A percentile compares a stretch with the other conserved stretches of the same genome.
Conservation (phyloP, 1,284 basidiomycete genomes). For the Ustilago vetiveriae region DNA sequence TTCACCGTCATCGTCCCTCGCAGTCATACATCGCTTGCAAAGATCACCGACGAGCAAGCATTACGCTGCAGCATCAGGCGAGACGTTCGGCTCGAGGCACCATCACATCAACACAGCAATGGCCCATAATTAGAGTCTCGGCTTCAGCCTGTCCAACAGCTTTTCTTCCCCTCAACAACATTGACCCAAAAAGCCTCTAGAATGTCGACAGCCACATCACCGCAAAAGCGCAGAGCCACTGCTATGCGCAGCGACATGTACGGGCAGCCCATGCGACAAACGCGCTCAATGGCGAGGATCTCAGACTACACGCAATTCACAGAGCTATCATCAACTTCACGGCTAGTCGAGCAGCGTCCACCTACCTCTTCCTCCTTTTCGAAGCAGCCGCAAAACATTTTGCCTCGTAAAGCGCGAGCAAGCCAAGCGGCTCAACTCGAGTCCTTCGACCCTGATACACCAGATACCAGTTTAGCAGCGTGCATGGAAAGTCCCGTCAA, state of each 20-base stretch:
- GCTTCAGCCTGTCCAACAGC: too few species aligned
- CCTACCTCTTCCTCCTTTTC: constrained; percentile 12
- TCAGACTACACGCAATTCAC: constrained; percentile 19
- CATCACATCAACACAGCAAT: background rate
- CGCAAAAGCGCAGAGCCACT: constrained; percentile 35
- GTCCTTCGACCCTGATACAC: constrained; percentile 32
- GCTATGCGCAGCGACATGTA: constrained; percentile 13
- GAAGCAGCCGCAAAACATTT: constrained; percentile 4
- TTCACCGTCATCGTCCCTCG: too few species aligned
- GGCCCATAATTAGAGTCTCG: background rate
- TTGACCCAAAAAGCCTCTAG: background rate
- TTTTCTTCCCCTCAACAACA: background rate
- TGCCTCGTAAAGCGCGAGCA: constrained; percentile 22
- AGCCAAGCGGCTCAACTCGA: constrained; percentile 23
- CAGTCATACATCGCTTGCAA: background rate
- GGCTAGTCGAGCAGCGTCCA: constrained; percentile 1
- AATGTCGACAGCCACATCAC: constrained; percentile 44
- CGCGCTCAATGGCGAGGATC: constrained; percentile 45
- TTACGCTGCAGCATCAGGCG: too few species aligned
- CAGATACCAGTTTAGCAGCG: constrained; percentile 23
- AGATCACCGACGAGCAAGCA: too few species aligned
- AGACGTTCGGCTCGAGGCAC: too few species aligned
- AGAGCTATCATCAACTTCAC: constrained; percentile 6
- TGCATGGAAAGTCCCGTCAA: constrained; percentile 48
- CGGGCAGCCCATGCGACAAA: constrained; percentile 43